Evolutionary conservation across 805 yeast genomes (phyloP), one percentile per base, ranked within the genome.

Genomic region (Kluyveromyces nonfermentans): DNA sequence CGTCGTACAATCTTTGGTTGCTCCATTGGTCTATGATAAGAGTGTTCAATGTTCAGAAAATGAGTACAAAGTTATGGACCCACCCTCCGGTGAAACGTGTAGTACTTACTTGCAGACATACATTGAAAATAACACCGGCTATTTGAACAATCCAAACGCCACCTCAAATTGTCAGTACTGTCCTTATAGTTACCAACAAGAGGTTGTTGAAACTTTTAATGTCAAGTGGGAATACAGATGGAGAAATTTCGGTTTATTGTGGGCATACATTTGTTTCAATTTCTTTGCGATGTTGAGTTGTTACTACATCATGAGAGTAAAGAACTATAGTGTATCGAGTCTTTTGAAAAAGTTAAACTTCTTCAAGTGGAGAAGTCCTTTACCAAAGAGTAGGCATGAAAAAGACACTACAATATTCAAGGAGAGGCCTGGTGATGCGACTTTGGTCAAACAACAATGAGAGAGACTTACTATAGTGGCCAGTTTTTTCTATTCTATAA

Each of bases 141-240:
- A 76, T 55, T 47, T 78, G 22, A 36, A 41, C n/a, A 56, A 71
- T 45, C 60, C 68, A 7, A 42, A 49, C 35, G 69, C 79, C 7
- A 75, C 85, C n/a, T 54, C 64, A 1, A 46, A 55, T 12, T 86
- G 95, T 67, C 50, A 63, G 8, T 82, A 67, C 66, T 86, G 96
- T 65, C 65, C 77, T 32, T 67, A 75, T 54, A 51, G 64, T 12
- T 52, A 60, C 16, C 84, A 90, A 20, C 78, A 85, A 59, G 70
- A 66, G 5, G 87, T 69, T 61, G 74, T 87, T 63, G 63, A 50
- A 0, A 48, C 59, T 62, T 74, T 63, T 49, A 59, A 63, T 44
- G 63, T 70, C 40, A 50, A 50, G 21, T 70, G 67, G 62, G 44
- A 50, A n/a, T 67, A 74, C 53, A 75, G 80, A 66, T 78, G 85